Percentiles rank a stretch among this genome's conserved stretches.
phyloP scores from a whole-genome alignment of 164 flowering plant genomes.

The Annona cherimola region DNA sequence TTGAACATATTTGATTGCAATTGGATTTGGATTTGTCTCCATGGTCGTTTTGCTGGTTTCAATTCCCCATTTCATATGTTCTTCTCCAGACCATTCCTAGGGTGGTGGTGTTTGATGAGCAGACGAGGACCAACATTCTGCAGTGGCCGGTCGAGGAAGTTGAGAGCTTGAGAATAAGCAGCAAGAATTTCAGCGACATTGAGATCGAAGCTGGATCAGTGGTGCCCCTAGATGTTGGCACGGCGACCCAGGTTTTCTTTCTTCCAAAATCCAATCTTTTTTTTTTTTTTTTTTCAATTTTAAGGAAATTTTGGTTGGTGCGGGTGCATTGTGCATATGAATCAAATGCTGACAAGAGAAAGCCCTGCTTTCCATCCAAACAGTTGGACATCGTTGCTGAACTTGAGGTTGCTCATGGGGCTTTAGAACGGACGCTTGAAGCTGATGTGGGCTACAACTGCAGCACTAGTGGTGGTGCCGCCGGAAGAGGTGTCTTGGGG shows the following conservation, averaged over 20 bases:
- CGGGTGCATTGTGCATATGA: neutral
- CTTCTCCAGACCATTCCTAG: conserved; percentile 60
- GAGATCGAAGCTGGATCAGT: conserved; percentile 45
- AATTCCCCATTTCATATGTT: neutral
- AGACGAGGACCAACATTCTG: conserved; percentile 56
- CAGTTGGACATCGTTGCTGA: conserved; percentile 78
- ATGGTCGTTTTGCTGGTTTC: no score
- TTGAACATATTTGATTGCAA: no score
- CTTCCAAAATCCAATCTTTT: neutral
- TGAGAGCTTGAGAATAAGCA: conserved; percentile 49
- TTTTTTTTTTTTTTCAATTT: neutral
- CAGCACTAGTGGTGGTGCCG: conserved; percentile 50
- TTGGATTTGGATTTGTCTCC: neutral
- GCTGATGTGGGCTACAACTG: conserved; percentile 45
- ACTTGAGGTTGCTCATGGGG: conserved; percentile 49
- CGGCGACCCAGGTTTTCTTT: conserved; percentile 44
- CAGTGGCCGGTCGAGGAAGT: conserved; percentile 87
- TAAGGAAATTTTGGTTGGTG: no score
- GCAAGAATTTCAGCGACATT: conserved; percentile 30
- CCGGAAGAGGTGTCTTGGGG: conserved; percentile 59
- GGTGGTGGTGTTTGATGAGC: conserved; percentile 46
- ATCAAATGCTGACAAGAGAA: neutral
- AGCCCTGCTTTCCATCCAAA: neutral
- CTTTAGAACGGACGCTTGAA: conserved; percentile 29
- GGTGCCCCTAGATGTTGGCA: conserved; percentile 42